Percentiles rank a stretch among this genome's conserved stretches.
Evolutionary conservation across 805 yeast genomes (phyloP).

Genomic region (Yarrowia sp.): DNA sequence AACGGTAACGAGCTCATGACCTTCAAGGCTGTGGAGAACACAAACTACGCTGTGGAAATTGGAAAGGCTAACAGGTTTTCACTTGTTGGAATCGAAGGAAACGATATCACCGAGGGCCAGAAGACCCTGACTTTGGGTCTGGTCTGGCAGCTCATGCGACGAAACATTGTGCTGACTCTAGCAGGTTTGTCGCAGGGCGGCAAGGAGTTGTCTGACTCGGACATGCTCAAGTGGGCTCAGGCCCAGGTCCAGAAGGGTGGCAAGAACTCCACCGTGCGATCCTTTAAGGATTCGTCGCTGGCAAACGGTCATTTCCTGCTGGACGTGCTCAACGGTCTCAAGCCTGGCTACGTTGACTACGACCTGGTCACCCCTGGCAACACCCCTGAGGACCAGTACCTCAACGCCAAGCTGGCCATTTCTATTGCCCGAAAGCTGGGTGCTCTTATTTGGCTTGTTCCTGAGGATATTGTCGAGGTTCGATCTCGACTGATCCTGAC

Average conservation of each 20-base stretch:
- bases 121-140: conserved; percentile 84
- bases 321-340: conserved; percentile 87
- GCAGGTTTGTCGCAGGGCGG: conserved; percentile 68
- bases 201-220: conserved; percentile 72
- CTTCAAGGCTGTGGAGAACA: conserved; percentile 93
- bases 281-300: conserved; percentile 78
- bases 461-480: conserved; percentile 97
- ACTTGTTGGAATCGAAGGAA: conserved; percentile 95
- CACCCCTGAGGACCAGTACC: conserved; percentile 81
- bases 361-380: conserved; percentile 78
- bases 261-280: conserved; percentile 64
- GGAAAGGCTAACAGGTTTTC: conserved; percentile 93
- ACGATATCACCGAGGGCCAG: conserved; percentile 93
- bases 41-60: conserved; percentile 96
- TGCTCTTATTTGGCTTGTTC: conserved; percentile 97
- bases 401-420: conserved; percentile 94
- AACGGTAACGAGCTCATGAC: conserved; percentile 74
- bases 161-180: conserved; percentile 85
- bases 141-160: conserved; percentile 98
- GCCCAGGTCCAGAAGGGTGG: conserved; percentile 83
- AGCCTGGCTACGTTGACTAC: conserved; percentile 97
- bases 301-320: conserved; percentile 76
- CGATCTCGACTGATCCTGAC: conserved; percentile 90
- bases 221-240: conserved; percentile 93
- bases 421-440: conserved; percentile 98